A percentile compares a stretch with the other conserved stretches of the same genome.
These are phyloP conservation scores for Calonectria hawksworthii DNA, from an alignment of 2,329 filamentous ascomycete genomes.

Conservation along the genomic window DNA sequence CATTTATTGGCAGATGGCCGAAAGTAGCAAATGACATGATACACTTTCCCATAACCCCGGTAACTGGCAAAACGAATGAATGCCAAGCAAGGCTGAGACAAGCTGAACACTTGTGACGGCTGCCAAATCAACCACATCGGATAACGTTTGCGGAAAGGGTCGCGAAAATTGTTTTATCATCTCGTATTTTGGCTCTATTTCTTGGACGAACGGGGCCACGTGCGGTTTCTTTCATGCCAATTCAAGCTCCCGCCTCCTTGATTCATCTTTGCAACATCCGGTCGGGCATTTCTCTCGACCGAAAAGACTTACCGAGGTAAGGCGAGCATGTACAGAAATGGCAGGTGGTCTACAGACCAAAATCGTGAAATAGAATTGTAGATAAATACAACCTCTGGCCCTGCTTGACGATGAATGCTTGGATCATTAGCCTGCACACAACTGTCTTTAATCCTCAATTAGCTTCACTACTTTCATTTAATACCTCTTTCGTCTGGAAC, in stretches of 20 bases:
- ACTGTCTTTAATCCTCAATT: neutral
- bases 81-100: conserved; percentile 3
- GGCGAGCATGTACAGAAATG: neutral
- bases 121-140: neutral
- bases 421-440: neutral
- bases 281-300: neutral
- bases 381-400: neutral
- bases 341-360: too few relatives aligned
- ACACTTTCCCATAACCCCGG: neutral
- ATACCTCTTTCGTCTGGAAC: conserved; percentile 1
- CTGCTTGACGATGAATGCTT: neutral
- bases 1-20: neutral
- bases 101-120: neutral
- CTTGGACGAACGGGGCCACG: too few relatives aligned
- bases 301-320: neutral
- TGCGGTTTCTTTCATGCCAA: neutral
- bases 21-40: neutral
- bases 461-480: neutral
- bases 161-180: neutral
- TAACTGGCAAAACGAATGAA: neutral
- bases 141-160: neutral
- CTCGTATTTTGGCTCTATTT: neutral
- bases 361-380: neutral
- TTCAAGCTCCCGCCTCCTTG: neutral
- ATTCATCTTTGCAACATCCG: conserved; percentile 5